Evolutionary conservation across 176 grass and related monocot species (phyloP).

Genomic region (Eragrostis curvula): DNA sequence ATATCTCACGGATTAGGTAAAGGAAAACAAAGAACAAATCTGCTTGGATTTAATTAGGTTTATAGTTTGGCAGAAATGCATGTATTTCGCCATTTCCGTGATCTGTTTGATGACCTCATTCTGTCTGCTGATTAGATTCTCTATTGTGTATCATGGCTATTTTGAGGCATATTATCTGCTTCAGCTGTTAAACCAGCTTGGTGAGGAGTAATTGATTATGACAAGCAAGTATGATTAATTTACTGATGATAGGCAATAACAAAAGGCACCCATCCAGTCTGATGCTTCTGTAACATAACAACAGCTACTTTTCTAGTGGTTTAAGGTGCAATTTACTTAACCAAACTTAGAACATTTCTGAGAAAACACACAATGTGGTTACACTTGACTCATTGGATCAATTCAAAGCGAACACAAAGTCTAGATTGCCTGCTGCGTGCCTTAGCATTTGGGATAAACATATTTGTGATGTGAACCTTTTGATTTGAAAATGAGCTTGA

Average conservation of each 20-base stretch:
- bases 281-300: too few relatives aligned
- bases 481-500: constrained; percentile 8
- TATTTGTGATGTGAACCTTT: neutral
- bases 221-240: constrained; percentile 17
- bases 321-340: neutral
- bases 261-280: neutral
- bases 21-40: neutral
- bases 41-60: neutral
- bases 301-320: neutral
- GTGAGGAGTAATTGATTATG: neutral
- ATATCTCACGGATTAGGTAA: neutral
- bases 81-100: neutral
- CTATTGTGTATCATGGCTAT: neutral
- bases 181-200: neutral
- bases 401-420: neutral
- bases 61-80: neutral
- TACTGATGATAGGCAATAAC: neutral
- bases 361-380: neutral
- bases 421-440: neutral
- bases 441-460: neutral
- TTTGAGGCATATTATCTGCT: neutral
- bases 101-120: neutral
- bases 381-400: neutral
- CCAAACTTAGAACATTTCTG: neutral
- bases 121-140: neutral